These are phyloP conservation scores for Daldinia grandis DNA, from an alignment of 495 filamentous ascomycete species.

Conservation along the genomic window DNA sequence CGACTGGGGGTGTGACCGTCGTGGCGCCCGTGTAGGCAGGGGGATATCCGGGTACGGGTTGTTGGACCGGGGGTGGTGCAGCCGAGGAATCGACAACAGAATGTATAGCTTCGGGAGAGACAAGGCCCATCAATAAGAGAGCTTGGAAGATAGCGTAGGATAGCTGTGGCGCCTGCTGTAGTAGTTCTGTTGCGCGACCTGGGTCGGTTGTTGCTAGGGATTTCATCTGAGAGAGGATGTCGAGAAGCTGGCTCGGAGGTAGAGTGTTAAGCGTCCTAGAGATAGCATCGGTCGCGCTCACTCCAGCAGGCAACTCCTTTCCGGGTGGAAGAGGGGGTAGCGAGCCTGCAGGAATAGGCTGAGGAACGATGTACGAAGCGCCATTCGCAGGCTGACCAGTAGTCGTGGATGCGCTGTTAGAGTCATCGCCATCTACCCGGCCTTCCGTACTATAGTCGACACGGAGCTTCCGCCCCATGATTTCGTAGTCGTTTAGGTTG, in stretches of 20 bases:
- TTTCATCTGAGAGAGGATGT: slow-evolving; percentile 96
- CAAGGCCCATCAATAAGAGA: slow-evolving; percentile 89
- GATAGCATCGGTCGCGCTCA: slow-evolving; percentile 89
- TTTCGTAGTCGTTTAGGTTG: slow-evolving; percentile 94
- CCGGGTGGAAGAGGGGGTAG: slow-evolving; percentile 87
- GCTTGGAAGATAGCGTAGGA: slow-evolving; percentile 97
- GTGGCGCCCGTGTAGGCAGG: slow-evolving; percentile 30
- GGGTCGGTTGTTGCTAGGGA: slow-evolving; percentile 82
- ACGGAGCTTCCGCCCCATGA: slow-evolving; percentile 92
- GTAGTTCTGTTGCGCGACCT: slow-evolving; percentile 82
- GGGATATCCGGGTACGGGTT: slow-evolving; percentile 21
- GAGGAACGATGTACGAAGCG: slow-evolving; percentile 23
- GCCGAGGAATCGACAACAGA: slow-evolving; percentile 56
- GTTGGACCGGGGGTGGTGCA: slow-evolving; percentile 28
- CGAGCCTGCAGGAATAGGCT: slow-evolving; percentile 41
- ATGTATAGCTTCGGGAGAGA: slow-evolving; percentile 68
- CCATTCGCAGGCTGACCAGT: slow-evolving; percentile 49
- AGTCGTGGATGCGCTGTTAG: slow-evolving; percentile 56
- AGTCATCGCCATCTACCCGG: slow-evolving; percentile 71
- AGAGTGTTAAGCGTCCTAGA: slow-evolving; percentile 86
- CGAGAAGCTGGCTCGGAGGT: slow-evolving; percentile 87
- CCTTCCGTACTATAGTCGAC: slow-evolving; percentile 96
- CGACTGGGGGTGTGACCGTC: slow-evolving; percentile 43
- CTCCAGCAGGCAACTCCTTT: slow-evolving; percentile 78
- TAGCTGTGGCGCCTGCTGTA: slow-evolving; percentile 90